Evolutionary conservation across 371 early-diverging fungal species (phyloP).

Genomic region (Zancudomyces culisetae): DNA sequence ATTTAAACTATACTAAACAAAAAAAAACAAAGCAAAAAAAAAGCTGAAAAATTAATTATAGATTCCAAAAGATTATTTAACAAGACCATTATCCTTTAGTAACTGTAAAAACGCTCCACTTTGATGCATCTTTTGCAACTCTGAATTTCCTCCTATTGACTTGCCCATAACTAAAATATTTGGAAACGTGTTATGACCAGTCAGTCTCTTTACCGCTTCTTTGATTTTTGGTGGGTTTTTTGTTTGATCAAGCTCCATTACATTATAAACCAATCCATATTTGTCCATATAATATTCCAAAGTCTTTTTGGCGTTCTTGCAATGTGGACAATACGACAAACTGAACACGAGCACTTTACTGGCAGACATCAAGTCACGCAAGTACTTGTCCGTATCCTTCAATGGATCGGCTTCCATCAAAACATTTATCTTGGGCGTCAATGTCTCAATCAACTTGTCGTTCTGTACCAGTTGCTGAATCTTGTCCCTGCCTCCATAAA

Average conservation of each 20-base stretch:
- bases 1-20: too few species aligned
- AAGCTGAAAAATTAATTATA: too few species aligned
- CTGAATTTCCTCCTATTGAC: conserved; percentile 71
- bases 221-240: conserved; percentile 57
- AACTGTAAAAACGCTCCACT: conserved; percentile 23
- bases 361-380: conserved; percentile 24
- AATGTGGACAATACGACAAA: conserved; percentile 41
- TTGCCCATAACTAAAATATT: conserved; percentile 64
- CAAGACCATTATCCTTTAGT: conserved; percentile 10
- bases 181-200: conserved; percentile 71
- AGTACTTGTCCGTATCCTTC: conserved; percentile 4
- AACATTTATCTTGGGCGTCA: not conserved
- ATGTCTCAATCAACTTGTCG: not conserved
- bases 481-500: not conserved
- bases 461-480: not conserved
- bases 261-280: conserved; percentile 24
- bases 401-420: not conserved
- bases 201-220: conserved; percentile 37
- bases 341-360: conserved; percentile 34
- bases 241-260: conserved; percentile 14
- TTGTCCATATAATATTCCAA: conserved; percentile 16
- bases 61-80: conserved; percentile 5
- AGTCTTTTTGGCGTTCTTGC: conserved; percentile 29
- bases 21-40: too few species aligned
- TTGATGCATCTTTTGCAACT: conserved; percentile 28